Percentiles rank a stretch among this genome's conserved stretches.
phyloP scores from a whole-genome alignment of 2,329 filamentous ascomycete genomes.

The Herpotrichia juniperi region DNA sequence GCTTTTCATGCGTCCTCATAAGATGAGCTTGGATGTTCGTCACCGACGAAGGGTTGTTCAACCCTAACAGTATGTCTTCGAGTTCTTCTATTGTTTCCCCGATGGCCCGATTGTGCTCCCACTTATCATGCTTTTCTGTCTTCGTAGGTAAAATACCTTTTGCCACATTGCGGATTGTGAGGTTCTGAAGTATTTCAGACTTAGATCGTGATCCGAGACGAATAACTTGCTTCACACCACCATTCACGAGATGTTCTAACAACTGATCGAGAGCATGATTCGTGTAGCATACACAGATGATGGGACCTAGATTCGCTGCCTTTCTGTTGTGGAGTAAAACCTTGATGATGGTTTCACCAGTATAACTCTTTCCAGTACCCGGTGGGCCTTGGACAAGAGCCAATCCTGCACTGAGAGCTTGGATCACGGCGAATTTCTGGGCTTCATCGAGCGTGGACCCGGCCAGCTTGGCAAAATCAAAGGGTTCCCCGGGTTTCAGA shows the following conservation, averaged over 20 bases:
- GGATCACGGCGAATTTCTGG: slow-evolving; percentile 57
- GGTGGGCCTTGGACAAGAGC: slow-evolving; percentile 73
- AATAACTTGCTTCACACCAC: slow-evolving; percentile 57
- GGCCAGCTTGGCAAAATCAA: slow-evolving; percentile 28
- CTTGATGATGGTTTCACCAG: slow-evolving; percentile 62
- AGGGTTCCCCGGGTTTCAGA: slow-evolving; percentile 31
- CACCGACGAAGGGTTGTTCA: neutral
- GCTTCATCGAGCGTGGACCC: slow-evolving; percentile 57
- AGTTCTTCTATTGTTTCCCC: slow-evolving; percentile 1
- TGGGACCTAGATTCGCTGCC: slow-evolving; percentile 46
- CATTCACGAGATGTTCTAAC: slow-evolving; percentile 62
- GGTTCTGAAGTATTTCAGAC: slow-evolving; percentile 54
- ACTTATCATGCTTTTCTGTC: slow-evolving; percentile 18
- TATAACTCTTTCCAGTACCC: slow-evolving; percentile 69
- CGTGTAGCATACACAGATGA: slow-evolving; percentile 55
- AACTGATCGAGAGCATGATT: slow-evolving; percentile 63
- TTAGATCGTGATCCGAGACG: slow-evolving; percentile 66
- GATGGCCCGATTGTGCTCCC: neutral
- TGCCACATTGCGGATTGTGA: slow-evolving; percentile 55
- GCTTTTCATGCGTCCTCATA: neutral
- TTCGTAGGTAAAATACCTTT: slow-evolving; percentile 39
- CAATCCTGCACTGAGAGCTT: slow-evolving; percentile 57
- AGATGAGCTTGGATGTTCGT: slow-evolving; percentile 1
- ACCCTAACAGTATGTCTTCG: neutral
- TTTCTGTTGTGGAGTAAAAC: slow-evolving; percentile 55